Base-by-base conservation (phyloP, 352 stramenopile species). In the Globisporangium apiculatum region DNA sequence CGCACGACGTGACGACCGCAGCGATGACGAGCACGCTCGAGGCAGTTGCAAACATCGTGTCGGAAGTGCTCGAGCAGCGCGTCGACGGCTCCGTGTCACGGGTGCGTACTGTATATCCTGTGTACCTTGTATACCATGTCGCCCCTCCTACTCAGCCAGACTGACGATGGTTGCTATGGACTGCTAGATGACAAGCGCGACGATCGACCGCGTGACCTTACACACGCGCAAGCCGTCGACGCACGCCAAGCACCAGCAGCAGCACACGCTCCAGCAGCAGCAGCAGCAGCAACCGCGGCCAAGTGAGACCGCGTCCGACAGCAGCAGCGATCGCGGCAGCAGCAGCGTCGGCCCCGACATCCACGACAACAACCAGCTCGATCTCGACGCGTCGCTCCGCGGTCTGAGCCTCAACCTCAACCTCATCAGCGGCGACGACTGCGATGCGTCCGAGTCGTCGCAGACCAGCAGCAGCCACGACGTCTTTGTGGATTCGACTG, bases 41-140 rank as follows among this genome's bases (percentile, higher is more conserved):
- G 51, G 78, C 79, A 0, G 73, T 92, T 41, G 79, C 79, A 6
- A 89, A 86, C 24, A 92, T 92, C 40, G 83, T 86, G n/a, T 89
- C 79, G 0, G 79, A 92, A 48, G 83, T 92, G 14, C 68, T 92
- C 14, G 83, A 92, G 58, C 78, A 92, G 62, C 78, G 83, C 24
- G 54, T 87, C 15, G 66, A 81, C 15, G 46, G 55, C 11, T 60
- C 48, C 3, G 55, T 48, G 12, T 46, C 50, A 15, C 15, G 48
- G 54, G 60, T 66, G 53, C 38, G 60, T 66, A 17, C 8, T 7
- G 40, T 31, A 31, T 24, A 24, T 7, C 8, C 9, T 38, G 37
- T 12, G 14, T 42, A 42, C 7, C 8, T 15, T 38, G 37, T 12
- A 8, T 42, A 42, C 7, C 38, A 0, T 46, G 31, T 58, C 38